These are phyloP conservation scores for Talaromyces marneffei DNA, from an alignment of 2,329 filamentous ascomycete species.

Conservation along the genomic window DNA sequence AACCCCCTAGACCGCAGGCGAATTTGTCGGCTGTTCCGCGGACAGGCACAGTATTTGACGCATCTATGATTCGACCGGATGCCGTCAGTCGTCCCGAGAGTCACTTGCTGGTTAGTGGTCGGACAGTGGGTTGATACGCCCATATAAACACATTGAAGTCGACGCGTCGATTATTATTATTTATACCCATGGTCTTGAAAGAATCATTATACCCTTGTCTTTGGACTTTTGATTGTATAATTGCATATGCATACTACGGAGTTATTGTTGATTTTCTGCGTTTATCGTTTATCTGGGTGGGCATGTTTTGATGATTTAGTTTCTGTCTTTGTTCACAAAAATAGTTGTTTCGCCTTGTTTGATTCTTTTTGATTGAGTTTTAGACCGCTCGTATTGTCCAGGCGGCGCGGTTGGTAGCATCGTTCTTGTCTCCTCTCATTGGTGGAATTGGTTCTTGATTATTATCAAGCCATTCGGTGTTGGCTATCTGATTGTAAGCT, in stretches of 20 bases:
- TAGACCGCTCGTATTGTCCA: constrained; percentile 22
- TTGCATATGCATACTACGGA: constrained; percentile 14
- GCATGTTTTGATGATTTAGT: constrained; percentile 15
- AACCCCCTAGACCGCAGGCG: constrained; percentile 19
- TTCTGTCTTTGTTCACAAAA: neutral
- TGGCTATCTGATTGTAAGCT: constrained; percentile 4
- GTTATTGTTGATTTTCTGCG: constrained; percentile 5
- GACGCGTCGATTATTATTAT: constrained; percentile 1
- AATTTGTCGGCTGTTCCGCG: constrained; percentile 25
- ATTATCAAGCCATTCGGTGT: neutral
- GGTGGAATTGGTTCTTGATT: constrained; percentile 1
- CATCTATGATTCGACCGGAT: constrained; percentile 28
- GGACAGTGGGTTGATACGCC: constrained; percentile 29
- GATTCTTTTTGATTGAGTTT: neutral
- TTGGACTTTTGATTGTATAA: constrained; percentile 14
- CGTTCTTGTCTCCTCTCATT: constrained; percentile 4
- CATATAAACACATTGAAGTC: neutral
- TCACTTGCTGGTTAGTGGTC: constrained; percentile 38
- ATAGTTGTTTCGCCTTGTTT: neutral
- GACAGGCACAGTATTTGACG: constrained; percentile 28
- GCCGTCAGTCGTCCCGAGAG: constrained; percentile 31
- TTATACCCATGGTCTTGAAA: constrained; percentile 4
- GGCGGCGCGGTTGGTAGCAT: constrained; percentile 3
- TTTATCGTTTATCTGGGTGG: constrained; percentile 6
- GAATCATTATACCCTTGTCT: constrained; percentile 14